phyloP scores from a whole-genome alignment of 108 stramenopile genomes.

The Skeletonema menzelii region DNA sequence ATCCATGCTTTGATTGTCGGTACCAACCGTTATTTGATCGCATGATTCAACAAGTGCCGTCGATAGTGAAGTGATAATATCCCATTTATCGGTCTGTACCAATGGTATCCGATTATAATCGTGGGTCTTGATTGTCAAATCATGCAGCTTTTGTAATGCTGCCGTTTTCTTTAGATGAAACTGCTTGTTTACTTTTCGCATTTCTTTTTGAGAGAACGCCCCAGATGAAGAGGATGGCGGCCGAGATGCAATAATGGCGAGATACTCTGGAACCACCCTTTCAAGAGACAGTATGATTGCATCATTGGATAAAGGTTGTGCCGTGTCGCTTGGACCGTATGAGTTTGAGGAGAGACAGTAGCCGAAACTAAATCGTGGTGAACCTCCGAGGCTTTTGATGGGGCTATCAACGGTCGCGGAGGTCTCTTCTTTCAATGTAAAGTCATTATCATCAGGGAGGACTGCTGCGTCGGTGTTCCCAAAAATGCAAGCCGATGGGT shows the following conservation, averaged over 20 bases:
- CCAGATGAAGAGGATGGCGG: slow-evolving; percentile 1
- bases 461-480: not conserved
- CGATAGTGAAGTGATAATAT: slow-evolving; percentile 26
- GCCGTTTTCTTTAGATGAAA: slow-evolving; percentile 1
- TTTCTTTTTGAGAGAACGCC: not conserved
- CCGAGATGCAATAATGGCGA: slow-evolving; percentile 12
- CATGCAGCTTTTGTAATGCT: slow-evolving; percentile 31
- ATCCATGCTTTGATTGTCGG: not conserved
- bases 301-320: not conserved
- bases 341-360: slow-evolving; percentile 4
- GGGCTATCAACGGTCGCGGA: not conserved
- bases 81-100: slow-evolving; percentile 23
- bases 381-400: not conserved
- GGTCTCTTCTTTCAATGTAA: not conserved
- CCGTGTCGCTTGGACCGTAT: slow-evolving; percentile 18
- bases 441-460: not conserved
- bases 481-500: slow-evolving; percentile 13
- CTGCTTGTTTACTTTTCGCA: slow-evolving; percentile 2
- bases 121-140: slow-evolving; percentile 30
- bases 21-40: not conserved
- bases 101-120: slow-evolving; percentile 43
- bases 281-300: not conserved
- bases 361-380: not conserved
- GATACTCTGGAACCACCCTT: slow-evolving; percentile 17
- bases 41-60: slow-evolving; percentile 12